phyloP scores from a whole-genome alignment of 176 grass and related monocot genomes.

The Thalia dealbata region DNA sequence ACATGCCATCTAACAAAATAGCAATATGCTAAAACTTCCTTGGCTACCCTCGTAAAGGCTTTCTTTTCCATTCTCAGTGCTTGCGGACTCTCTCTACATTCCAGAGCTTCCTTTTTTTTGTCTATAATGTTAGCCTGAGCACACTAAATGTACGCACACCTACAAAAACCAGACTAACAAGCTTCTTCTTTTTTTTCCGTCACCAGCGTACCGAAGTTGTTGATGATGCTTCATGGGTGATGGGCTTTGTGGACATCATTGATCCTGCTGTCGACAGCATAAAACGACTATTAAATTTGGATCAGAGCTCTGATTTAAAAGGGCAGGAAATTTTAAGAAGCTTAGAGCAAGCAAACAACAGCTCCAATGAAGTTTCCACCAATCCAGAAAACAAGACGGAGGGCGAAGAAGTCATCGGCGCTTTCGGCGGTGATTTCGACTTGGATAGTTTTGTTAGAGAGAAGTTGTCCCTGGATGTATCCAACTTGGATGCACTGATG shows the following conservation, averaged over 20 bases:
- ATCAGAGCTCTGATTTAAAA: constrained; percentile 27
- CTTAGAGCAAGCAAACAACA: constrained; percentile 13
- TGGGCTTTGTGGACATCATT: constrained; percentile 80
- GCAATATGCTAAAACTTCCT: no score
- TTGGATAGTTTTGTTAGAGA: constrained; percentile 57
- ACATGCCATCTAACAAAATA: no score
- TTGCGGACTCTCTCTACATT: no score
- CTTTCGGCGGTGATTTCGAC: constrained; percentile 34
- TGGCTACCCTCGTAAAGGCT: no score
- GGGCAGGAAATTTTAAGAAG: constrained; percentile 24
- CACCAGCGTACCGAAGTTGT: constrained; percentile 72
- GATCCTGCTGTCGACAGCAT: constrained; percentile 86
- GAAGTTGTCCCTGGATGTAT: constrained; percentile 46
- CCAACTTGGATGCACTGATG: constrained; percentile 43
- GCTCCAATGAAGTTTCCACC: constrained; percentile 17
- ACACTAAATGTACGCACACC: background rate
- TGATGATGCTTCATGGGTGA: constrained; percentile 89
- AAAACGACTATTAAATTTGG: constrained; percentile 65
- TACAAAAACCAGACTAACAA: constrained; percentile 1
- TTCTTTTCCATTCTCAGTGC: no score
- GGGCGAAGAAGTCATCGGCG: background rate
- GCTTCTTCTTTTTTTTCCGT: background rate
- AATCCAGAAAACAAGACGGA: background rate
- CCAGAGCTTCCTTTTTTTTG: background rate
- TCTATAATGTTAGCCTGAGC: background rate